phyloP scores from a whole-genome alignment of 2,329 filamentous ascomycete species.

The Colletotrichum cereale region DNA sequence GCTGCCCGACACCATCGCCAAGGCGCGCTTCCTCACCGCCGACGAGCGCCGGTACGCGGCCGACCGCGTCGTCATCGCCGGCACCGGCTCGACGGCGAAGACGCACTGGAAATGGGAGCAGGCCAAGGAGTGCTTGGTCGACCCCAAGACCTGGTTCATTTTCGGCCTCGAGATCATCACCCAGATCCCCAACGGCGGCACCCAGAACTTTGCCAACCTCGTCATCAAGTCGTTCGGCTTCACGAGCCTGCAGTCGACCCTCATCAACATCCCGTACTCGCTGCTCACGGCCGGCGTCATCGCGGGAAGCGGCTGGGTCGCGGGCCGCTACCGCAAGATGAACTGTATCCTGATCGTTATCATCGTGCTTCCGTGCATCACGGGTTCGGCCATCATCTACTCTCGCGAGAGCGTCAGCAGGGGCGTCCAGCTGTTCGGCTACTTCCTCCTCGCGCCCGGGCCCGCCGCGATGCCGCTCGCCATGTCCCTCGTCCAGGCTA shows the following conservation, averaged over 20 bases:
- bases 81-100: slow-evolving; percentile 64
- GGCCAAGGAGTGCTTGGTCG: slow-evolving; percentile 63
- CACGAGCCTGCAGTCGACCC: slow-evolving; percentile 64
- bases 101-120: slow-evolving; percentile 64
- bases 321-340: slow-evolving; percentile 62
- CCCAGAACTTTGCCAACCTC: slow-evolving; percentile 69
- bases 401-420: slow-evolving; percentile 55
- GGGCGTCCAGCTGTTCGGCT: slow-evolving; percentile 65
- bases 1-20: slow-evolving; percentile 66
- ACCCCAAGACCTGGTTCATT: slow-evolving; percentile 72
- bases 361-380: slow-evolving; percentile 63
- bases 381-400: slow-evolving; percentile 67
- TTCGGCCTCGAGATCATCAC: slow-evolving; percentile 64
- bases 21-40: slow-evolving; percentile 67
- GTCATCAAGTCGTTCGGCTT: slow-evolving; percentile 69
- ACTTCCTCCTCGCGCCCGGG: slow-evolving; percentile 68
- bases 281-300: slow-evolving; percentile 63
- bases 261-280: slow-evolving; percentile 71
- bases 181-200: slow-evolving; percentile 73
- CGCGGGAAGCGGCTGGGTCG: slow-evolving; percentile 62
- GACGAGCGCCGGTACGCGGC: slow-evolving; percentile 63
- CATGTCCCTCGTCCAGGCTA: slow-evolving; percentile 67
- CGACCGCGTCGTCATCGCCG: slow-evolving; percentile 61
- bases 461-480: slow-evolving; percentile 66
- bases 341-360: slow-evolving; percentile 65